phyloP scores from a whole-genome alignment of 345 rosid genomes.

The Syzygium oleosum region DNA sequence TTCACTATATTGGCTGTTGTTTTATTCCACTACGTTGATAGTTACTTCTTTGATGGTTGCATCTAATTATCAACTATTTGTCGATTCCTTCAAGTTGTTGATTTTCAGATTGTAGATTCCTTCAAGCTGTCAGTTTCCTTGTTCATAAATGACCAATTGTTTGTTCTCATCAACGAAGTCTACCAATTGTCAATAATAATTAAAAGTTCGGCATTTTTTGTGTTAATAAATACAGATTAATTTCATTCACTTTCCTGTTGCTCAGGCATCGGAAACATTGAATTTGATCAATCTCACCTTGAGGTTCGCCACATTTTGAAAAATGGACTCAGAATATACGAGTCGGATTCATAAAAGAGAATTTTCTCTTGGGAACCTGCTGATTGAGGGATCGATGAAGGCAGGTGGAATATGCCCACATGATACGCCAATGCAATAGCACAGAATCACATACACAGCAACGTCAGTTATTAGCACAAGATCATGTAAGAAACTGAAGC shows the following conservation, averaged over 20 bases:
- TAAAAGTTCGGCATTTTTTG: too few relatives aligned
- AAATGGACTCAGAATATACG: not conserved
- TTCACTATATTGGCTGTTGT: too few relatives aligned
- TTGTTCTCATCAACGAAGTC: too few relatives aligned
- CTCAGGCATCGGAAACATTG: not conserved
- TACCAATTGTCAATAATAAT: too few relatives aligned
- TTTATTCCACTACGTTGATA: too few relatives aligned
- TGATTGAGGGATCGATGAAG: not conserved
- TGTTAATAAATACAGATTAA: not conserved
- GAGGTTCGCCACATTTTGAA: not conserved
- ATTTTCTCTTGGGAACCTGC: not conserved
- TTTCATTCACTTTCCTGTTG: not conserved
- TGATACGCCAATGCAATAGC: not conserved
- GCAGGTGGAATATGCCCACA: not conserved
- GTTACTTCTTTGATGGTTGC: too few relatives aligned
- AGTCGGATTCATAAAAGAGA: not conserved
- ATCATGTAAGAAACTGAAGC: not conserved
- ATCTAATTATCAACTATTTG: too few relatives aligned
- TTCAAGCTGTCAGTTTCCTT: too few relatives aligned
- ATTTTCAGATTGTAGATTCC: too few relatives aligned
- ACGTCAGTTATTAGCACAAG: not conserved
- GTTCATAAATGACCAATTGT: too few relatives aligned
- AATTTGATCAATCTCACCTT: not conserved
- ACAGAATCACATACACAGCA: not conserved
- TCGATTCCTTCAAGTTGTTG: too few relatives aligned